Percentiles rank a stretch among this genome's conserved stretches.
Conservation (phyloP, 2,329 filamentous ascomycete genomes). For the Lasiodiplodia sp. region DNA sequence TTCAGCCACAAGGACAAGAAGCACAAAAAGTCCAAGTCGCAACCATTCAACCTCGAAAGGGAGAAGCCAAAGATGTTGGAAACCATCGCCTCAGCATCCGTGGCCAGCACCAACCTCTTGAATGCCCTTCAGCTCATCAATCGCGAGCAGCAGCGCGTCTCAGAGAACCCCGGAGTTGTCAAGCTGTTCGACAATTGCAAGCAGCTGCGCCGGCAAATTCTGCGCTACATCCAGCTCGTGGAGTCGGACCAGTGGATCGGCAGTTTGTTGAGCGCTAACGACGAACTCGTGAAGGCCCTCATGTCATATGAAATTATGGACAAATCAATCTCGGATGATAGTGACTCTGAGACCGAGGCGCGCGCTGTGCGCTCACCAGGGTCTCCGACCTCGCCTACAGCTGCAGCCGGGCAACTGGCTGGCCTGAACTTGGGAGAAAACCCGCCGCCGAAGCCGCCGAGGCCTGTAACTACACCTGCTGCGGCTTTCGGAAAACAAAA, state of each 20-base stretch:
- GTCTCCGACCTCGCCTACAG: constrained; percentile 20
- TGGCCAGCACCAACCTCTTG: constrained; percentile 87
- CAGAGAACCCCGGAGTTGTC: constrained; percentile 78
- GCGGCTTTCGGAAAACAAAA: constrained; percentile 44
- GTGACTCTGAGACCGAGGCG: constrained; percentile 66
- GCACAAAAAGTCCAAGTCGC: constrained; percentile 61
- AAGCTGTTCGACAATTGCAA: constrained; percentile 88
- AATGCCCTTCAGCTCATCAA: constrained; percentile 92
- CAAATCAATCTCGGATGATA: constrained; percentile 77
- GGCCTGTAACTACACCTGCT: constrained; percentile 51
- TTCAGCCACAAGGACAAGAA: constrained; percentile 59
- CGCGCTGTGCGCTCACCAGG: constrained; percentile 29
- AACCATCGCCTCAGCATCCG: constrained; percentile 86
- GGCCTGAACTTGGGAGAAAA: constrained; percentile 51
- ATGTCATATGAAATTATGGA: constrained; percentile 97
- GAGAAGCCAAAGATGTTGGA: constrained; percentile 89
- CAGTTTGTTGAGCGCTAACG: constrained; percentile 89
- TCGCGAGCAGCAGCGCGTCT: constrained; percentile 85
- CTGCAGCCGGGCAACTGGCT: constrained; percentile 52
- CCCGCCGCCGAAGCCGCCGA: constrained; percentile 58
- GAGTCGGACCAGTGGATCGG: constrained; percentile 91
- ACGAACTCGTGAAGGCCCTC: constrained; percentile 90
- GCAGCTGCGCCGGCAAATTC: constrained; percentile 78
- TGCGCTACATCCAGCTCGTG: constrained; percentile 92
- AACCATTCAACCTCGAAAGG: constrained; percentile 81